phyloP scores from a whole-genome alignment of 208 protist species.

The Trypanosoma conorhini region DNA sequence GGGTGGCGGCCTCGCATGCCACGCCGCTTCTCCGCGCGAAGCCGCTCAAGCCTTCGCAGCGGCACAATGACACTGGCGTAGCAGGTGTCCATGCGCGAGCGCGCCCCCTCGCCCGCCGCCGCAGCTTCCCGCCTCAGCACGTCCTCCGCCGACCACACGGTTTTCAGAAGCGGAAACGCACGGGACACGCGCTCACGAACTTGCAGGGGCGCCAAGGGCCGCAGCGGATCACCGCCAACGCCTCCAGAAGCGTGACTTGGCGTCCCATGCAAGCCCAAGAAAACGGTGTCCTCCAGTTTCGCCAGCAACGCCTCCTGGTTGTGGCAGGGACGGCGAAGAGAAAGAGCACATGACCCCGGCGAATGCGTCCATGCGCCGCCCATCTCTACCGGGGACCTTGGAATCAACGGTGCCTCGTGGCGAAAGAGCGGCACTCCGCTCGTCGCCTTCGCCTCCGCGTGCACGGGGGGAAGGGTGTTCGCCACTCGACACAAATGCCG shows the following conservation, averaged over 20 bases:
- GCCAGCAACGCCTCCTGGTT: slow-evolving; percentile 5
- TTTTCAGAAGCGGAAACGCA: slow-evolving; percentile 6
- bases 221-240: not conserved
- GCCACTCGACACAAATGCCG: slow-evolving; percentile 2
- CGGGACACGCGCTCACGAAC: slow-evolving; percentile 21
- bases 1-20: not conserved
- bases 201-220: not conserved
- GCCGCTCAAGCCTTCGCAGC: slow-evolving; percentile 14
- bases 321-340: slow-evolving; percentile 8
- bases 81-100: slow-evolving; percentile 21
- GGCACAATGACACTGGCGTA: slow-evolving; percentile 24
- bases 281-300: slow-evolving; percentile 8
- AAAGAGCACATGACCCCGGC: slow-evolving; percentile 5
- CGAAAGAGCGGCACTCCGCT: slow-evolving; percentile 10
- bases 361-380: slow-evolving; percentile 3
- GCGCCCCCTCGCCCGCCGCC: not conserved
- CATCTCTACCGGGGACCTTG: not conserved
- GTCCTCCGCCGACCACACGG: slow-evolving; percentile 16
- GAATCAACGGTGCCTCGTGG: slow-evolving; percentile 6
- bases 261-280: not conserved
- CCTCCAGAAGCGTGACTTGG: not conserved
- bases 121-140: not conserved
- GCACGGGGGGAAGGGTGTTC: not conserved
- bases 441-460: not conserved
- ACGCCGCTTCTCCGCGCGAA: slow-evolving; percentile 14